Conservation (phyloP, 2,329 filamentous ascomycete species). For the Sarocladium oryzae region DNA sequence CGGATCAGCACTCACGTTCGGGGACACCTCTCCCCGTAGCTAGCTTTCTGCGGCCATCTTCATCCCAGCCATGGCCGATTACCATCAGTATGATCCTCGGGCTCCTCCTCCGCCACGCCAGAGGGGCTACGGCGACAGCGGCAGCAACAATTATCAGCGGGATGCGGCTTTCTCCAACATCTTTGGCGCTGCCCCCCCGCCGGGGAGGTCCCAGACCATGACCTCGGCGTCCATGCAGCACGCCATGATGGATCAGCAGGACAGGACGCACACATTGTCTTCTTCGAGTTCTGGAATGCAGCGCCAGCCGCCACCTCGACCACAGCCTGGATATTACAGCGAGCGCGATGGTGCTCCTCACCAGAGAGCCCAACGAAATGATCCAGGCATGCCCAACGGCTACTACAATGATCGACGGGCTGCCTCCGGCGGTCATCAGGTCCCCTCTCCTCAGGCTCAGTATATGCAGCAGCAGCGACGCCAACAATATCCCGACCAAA, state of each 20-base stretch:
- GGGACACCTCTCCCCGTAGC: background rate
- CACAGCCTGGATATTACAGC: slow-evolving; percentile 32
- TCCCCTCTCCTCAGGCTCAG: slow-evolving; percentile 36
- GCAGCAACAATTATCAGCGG: slow-evolving; percentile 59
- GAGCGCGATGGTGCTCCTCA: slow-evolving; percentile 22
- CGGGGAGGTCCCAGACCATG: slow-evolving; percentile 93
- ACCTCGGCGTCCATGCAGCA: slow-evolving; percentile 63
- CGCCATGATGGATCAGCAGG: slow-evolving; percentile 43
- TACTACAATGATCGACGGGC: slow-evolving; percentile 50
- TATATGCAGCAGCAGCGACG: slow-evolving; percentile 33
- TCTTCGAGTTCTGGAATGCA: slow-evolving; percentile 49
- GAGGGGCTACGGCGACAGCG: slow-evolving; percentile 41
- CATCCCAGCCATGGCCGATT: slow-evolving; percentile 46
- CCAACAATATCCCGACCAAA: slow-evolving; percentile 35
- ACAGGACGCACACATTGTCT: slow-evolving; percentile 75
- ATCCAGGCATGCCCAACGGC: slow-evolving; percentile 37
- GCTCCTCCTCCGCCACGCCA: slow-evolving; percentile 34
- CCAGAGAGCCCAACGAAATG: slow-evolving; percentile 23
- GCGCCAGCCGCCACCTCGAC: slow-evolving; percentile 56
- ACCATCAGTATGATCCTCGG: slow-evolving; percentile 45
- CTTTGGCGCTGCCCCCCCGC: slow-evolving; percentile 79
- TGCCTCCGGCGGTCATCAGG: slow-evolving; percentile 41
- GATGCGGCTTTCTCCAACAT: slow-evolving; percentile 96
- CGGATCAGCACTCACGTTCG: background rate
- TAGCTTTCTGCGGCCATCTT: background rate